phyloP scores from a whole-genome alignment of 192 early-diverging fungal species.

The Endogone sp. region DNA sequence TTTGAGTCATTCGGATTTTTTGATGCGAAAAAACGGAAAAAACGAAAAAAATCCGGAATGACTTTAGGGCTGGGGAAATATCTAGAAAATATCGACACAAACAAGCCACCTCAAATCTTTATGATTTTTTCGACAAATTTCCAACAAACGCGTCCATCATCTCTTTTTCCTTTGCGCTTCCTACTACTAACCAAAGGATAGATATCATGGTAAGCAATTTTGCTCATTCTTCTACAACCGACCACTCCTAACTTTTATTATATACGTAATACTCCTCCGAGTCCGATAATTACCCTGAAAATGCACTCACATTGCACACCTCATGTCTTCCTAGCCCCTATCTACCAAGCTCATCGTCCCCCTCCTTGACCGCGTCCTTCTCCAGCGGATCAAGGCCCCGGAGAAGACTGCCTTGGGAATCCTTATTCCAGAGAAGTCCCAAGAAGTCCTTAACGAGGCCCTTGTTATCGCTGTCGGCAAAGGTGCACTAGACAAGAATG shows the following conservation, averaged over 20 bases:
- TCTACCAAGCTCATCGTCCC: conserved; percentile 94
- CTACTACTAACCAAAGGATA: too few relatives aligned
- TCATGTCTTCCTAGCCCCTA: too few relatives aligned
- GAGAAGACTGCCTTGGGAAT: conserved; percentile 95
- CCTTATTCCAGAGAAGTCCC: conserved; percentile 98
- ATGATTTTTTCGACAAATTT: neutral
- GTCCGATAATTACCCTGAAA: neutral
- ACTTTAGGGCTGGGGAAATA: neutral
- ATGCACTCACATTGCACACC: too few relatives aligned
- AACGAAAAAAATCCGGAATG: too few relatives aligned
- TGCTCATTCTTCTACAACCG: too few relatives aligned
- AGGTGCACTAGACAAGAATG: conserved; percentile 85
- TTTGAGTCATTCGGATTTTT: neutral
- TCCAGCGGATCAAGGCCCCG: conserved; percentile 94
- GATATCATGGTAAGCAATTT: neutral
- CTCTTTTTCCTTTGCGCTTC: neutral
- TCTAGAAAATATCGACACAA: neutral
- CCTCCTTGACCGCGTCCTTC: conserved; percentile 95
- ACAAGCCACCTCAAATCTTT: neutral
- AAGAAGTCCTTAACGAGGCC: conserved; percentile 96
- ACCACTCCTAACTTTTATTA: too few relatives aligned
- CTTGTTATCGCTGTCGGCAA: conserved; percentile 92
- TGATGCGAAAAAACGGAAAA: neutral
- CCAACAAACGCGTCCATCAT: neutral
- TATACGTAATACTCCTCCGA: too few relatives aligned